phyloP scores from a whole-genome alignment of 352 stramenopile genomes.

The Phytophthora pluvialis region DNA sequence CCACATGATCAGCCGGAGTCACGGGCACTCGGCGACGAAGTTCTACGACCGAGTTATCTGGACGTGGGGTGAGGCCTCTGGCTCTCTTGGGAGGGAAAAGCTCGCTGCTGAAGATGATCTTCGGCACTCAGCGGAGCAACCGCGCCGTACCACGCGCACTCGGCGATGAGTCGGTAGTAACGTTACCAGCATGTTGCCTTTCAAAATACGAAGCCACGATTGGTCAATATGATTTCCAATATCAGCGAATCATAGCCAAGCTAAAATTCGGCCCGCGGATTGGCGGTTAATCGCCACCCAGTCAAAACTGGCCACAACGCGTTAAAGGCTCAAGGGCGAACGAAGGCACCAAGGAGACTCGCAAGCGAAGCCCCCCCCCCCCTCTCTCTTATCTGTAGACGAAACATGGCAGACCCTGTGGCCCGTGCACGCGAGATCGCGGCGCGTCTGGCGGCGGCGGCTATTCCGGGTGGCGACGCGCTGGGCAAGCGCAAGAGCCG shows the following conservation, averaged over 20 bases:
- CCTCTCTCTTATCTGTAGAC: constrained; percentile 15
- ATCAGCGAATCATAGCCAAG: constrained; percentile 13
- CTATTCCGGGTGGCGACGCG: constrained; percentile 66
- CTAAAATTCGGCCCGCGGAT: constrained; percentile 21
- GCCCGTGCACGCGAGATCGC: constrained; percentile 85
- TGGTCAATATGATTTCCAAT: not conserved
- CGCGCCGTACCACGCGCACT: too few species aligned
- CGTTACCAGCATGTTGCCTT: too few species aligned
- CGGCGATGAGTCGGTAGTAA: too few species aligned
- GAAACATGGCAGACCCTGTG: constrained; percentile 68
- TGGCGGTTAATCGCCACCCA: constrained; percentile 46
- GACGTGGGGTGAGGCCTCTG: too few species aligned
- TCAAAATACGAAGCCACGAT: constrained; percentile 3
- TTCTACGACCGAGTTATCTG: too few species aligned
- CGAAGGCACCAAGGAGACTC: not conserved
- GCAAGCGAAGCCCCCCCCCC: not conserved
- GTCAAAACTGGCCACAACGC: constrained; percentile 27
- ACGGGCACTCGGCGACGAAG: too few species aligned
- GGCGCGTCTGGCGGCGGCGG: constrained; percentile 70
- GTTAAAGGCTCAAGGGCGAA: constrained; percentile 6
- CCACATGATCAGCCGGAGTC: too few species aligned
- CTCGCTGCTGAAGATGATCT: too few species aligned
- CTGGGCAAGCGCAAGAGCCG: constrained; percentile 87
- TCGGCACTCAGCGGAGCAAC: too few species aligned
- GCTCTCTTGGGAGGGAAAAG: too few species aligned